A percentile compares a stretch with the other conserved stretches of the same genome.
These are phyloP conservation scores for Termitomyces sp. DNA, from an alignment of 768 basidiomycete genomes.

Conservation along the genomic window DNA sequence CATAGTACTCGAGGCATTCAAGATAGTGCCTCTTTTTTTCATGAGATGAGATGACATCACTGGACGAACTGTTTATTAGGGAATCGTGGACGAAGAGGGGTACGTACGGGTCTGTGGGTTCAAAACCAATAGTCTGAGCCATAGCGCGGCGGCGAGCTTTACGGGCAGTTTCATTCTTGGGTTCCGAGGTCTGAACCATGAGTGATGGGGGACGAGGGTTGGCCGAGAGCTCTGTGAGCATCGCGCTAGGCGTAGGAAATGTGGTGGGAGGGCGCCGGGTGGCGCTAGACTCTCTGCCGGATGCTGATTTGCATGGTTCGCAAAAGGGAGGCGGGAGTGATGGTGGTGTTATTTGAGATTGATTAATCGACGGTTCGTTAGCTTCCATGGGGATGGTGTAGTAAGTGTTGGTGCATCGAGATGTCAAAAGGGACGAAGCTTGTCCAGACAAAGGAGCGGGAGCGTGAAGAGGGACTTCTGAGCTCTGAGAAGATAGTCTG, in stretches of 20 bases:
- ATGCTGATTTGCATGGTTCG: slow-evolving; percentile 5
- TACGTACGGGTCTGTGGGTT: slow-evolving; percentile 53
- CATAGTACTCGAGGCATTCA: slow-evolving; percentile 69
- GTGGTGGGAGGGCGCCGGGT: slow-evolving; percentile 25
- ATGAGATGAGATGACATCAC: slow-evolving; percentile 72
- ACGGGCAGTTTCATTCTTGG: slow-evolving; percentile 42
- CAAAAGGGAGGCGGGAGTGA: neutral
- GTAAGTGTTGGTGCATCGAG: neutral
- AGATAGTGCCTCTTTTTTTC: slow-evolving; percentile 74
- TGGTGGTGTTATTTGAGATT: neutral
- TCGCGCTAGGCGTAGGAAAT: slow-evolving; percentile 64
- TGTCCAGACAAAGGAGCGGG: slow-evolving; percentile 20
- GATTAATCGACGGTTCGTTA: neutral
- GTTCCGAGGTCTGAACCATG: slow-evolving; percentile 1
- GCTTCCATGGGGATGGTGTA: neutral
- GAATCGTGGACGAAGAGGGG: neutral
- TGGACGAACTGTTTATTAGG: slow-evolving; percentile 18
- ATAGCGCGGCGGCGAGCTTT: slow-evolving; percentile 55
- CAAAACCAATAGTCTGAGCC: slow-evolving; percentile 50
- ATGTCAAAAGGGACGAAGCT: slow-evolving; percentile 12
- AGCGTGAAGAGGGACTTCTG: slow-evolving; percentile 21
- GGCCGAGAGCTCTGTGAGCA: slow-evolving; percentile 41
- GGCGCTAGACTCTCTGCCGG: slow-evolving; percentile 3
- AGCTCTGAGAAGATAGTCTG: slow-evolving; percentile 7
- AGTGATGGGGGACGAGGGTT: slow-evolving; percentile 3